Base-by-base conservation (phyloP, 345 rosid genomes). In the Eucalyptus tenuipes region DNA sequence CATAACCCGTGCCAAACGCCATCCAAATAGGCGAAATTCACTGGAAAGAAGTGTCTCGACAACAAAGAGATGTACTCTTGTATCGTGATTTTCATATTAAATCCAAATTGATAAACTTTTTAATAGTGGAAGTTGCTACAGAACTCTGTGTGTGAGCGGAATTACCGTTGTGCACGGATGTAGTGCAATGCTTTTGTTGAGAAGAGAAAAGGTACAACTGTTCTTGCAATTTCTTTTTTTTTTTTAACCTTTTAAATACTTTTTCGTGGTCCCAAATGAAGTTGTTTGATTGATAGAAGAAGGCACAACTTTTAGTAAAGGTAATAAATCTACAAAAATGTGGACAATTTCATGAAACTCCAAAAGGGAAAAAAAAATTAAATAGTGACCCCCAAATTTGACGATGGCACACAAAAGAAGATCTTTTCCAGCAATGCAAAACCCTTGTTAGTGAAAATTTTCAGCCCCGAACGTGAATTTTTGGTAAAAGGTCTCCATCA, bases 131-230 rank as follows among this genome's bases (percentile, higher is more conserved):
- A 37, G 45, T 37, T 40, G 8, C 24, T 71, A 5, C 82, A 18
- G 1, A 5, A 18, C 0, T 8, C 2, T 18, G 42, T 10, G 22
- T 20, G 1, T 6, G 40, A n/a, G 75, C 3, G 2, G 20, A n/a
- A 14, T 7, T n/a, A 64, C 10, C 5, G 10, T n/a, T 64, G 20
- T 3, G 2, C 8, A 6, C 14, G 0, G 12, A 71, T 5, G 13
- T 10, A 33, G 44, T 3, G 81, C 44, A 71, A 5, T 17, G 13
- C 44, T 17, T 71, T 33, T 5, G 2, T 2, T 33, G 11, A 33
- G 7, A 71, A 31, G 7, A 33, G 13, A 33, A 68, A 68, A 68
- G 13, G 42, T 7, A 10, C 6, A 13, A 20, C 47, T 10, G 82
- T 75, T 18, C 47, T 18, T 18, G 27, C 47, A 37, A 8, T 31